These are phyloP conservation scores for Ascochyta viciae-villosae DNA, from an alignment of 2,329 filamentous ascomycete genomes.

Conservation along the genomic window DNA sequence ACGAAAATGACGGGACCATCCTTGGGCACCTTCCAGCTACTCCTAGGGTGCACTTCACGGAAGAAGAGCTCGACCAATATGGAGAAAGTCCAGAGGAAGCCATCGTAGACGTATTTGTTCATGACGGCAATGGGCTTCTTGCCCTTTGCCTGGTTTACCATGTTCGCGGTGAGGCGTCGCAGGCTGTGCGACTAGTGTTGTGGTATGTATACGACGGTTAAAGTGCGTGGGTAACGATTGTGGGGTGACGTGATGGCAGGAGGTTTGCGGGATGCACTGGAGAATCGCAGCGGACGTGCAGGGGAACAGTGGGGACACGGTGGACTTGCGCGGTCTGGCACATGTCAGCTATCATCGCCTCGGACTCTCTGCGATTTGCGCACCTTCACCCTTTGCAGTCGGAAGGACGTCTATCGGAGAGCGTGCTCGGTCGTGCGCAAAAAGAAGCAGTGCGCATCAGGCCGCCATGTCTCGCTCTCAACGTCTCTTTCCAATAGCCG, in stretches of 20 bases:
- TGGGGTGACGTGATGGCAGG: conserved; percentile 17
- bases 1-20: conserved; percentile 92
- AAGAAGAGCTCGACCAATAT: conserved; percentile 96
- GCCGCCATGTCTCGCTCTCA: conserved; percentile 14
- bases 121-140: conserved; percentile 58
- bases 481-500: conserved; percentile 2
- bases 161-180: conserved; percentile 19
- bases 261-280: conserved; percentile 14
- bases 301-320: conserved; percentile 20
- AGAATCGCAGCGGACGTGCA: conserved; percentile 20
- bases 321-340: conserved; percentile 17
- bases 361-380: neutral
- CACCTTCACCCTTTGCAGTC: conserved; percentile 14
- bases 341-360: conserved; percentile 14
- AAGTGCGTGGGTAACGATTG: conserved; percentile 20
- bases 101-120: conserved; percentile 78
- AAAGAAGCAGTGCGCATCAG: conserved; percentile 21
- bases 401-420: neutral
- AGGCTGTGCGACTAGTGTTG: conserved; percentile 4
- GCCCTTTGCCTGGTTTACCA: conserved; percentile 31
- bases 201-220: conserved; percentile 16
- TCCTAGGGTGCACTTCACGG: conserved; percentile 92
- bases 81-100: conserved; percentile 77
- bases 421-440: conserved; percentile 15
- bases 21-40: conserved; percentile 92